Percentiles rank a stretch among this genome's conserved stretches.
Conservation (phyloP, 2,329 filamentous ascomycete genomes). For the Ophiosphaerella korrae region DNA sequence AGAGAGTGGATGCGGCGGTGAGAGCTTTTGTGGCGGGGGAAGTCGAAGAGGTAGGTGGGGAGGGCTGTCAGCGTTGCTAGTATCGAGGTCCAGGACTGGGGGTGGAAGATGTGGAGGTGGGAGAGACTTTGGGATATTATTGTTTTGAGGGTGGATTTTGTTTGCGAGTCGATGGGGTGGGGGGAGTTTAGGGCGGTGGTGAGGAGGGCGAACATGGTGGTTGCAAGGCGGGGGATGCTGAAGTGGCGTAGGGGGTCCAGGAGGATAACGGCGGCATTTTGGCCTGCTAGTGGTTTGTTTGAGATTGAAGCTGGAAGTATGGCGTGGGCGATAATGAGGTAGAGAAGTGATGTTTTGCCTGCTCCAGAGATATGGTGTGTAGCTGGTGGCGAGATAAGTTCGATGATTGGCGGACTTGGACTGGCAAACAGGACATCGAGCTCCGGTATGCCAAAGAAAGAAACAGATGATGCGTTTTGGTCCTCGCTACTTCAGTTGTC, state of each 20-base stretch:
- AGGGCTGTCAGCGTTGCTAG: constrained; percentile 56
- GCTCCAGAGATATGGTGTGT: constrained; percentile 48
- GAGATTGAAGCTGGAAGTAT: constrained; percentile 52
- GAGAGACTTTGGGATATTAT: constrained; percentile 50
- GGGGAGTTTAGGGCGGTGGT: not conserved
- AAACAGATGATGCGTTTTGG: not conserved
- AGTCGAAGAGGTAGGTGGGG: constrained; percentile 56
- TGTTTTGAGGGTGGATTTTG: constrained; percentile 17
- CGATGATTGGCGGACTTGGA: constrained; percentile 45
- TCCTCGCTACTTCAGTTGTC: constrained; percentile 1
- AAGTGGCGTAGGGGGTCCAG: constrained; percentile 63
- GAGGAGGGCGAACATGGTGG: constrained; percentile 38
- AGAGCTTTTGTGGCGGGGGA: constrained; percentile 56
- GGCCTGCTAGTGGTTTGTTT: constrained; percentile 47
- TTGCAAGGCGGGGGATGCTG: constrained; percentile 54
- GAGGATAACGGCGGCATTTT: constrained; percentile 53
- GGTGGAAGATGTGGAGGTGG: constrained; percentile 65
- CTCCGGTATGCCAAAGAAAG: constrained; percentile 50
- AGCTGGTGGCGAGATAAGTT: constrained; percentile 57
- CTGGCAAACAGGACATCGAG: constrained; percentile 50
- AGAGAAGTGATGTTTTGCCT: constrained; percentile 65
- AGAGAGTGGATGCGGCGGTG: constrained; percentile 56
- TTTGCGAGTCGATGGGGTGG: not conserved
- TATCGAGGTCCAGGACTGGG: constrained; percentile 57
- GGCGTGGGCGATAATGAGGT: constrained; percentile 58